Evolutionary conservation across 345 rosid genomes (phyloP).

Genomic region (Nephelium lappaceum): DNA sequence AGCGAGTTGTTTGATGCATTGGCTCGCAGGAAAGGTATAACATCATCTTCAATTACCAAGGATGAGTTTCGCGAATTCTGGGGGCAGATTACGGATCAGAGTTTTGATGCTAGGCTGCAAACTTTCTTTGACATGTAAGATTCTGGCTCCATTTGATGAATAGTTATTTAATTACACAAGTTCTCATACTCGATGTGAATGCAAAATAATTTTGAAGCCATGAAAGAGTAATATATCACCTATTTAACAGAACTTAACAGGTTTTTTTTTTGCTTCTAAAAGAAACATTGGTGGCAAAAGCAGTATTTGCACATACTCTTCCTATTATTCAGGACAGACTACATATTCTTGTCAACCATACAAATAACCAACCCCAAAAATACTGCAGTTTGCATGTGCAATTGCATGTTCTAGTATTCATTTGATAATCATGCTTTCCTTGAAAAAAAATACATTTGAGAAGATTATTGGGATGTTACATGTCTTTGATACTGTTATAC

Average conservation of each 20-base stretch:
- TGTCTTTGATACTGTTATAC: not conserved
- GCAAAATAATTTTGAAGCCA: too few relatives aligned
- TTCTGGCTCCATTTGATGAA: not conserved
- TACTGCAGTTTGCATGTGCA: not conserved
- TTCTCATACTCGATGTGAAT: too few relatives aligned
- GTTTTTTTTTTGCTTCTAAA: too few relatives aligned
- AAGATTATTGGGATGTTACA: not conserved
- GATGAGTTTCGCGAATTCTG: conserved; percentile 61
- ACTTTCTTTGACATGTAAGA: conserved; percentile 83
- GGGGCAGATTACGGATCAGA: conserved; percentile 68
- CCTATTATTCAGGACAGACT: not conserved
- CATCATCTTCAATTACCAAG: conserved; percentile 52
- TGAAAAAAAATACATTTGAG: not conserved
- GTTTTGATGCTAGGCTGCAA: conserved; percentile 77
- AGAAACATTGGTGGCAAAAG: too few relatives aligned
- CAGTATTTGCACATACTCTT: not conserved
- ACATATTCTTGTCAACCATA: not conserved
- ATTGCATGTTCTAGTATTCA: not conserved
- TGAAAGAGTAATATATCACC: too few relatives aligned
- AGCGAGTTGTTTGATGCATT: conserved; percentile 63
- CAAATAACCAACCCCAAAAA: not conserved
- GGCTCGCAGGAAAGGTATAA: conserved; percentile 62
- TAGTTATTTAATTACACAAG: not conserved
- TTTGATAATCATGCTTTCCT: not conserved
- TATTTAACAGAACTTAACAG: too few relatives aligned